Evolutionary conservation across 805 yeast species (phyloP), one percentile per base, ranked within the genome.

Genomic region (Suhomyces faveliae): DNA sequence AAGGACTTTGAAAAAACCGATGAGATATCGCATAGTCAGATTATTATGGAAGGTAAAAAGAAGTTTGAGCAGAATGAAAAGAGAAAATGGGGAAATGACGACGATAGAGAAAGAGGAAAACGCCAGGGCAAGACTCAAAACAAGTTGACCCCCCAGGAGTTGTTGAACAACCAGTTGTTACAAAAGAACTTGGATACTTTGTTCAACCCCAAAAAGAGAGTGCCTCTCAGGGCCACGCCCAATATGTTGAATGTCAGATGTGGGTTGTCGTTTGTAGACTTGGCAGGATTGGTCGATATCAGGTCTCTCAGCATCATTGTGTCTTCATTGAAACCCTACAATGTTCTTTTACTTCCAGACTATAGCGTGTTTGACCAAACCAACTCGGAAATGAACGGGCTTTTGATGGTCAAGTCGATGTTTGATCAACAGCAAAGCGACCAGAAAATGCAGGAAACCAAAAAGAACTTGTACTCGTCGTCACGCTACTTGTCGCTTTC

Each of bases 231-330:
- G n/a, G 13, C 37, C 30, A 27, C 2, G 1, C 6, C 21, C 21
- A 33, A 12, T 44, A 44, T 12, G 49, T 58, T 11, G 59, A 69
- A 69, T 4, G 70, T 89, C 4, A 71, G 84, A 49, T 90, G 97
- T 66, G 85, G 84, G 1, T 65, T 91, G 6, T 78, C 87, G 2
- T 89, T 73, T 60, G 79, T 92, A 47, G 97, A 92, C 61, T 72
- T 91, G 40, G 80, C 90, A 12, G 96, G 97, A 17, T 67, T 86
- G 15, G 92, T 89, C 0, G 97, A 94, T 61, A 71, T 84, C 52
- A 76, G 97, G 52, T 92, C 99, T 0, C 68, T 89, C 48, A 76
- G 83, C 40, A 81, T 88, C 64, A 87, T 91, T 46, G 74, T 89
- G 38, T 88, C 94, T 19, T 77, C 85, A 2, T 68, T 94, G 46